Conservation (phyloP, 495 filamentous ascomycete genomes). For the Annulohypoxylon stygium region DNA sequence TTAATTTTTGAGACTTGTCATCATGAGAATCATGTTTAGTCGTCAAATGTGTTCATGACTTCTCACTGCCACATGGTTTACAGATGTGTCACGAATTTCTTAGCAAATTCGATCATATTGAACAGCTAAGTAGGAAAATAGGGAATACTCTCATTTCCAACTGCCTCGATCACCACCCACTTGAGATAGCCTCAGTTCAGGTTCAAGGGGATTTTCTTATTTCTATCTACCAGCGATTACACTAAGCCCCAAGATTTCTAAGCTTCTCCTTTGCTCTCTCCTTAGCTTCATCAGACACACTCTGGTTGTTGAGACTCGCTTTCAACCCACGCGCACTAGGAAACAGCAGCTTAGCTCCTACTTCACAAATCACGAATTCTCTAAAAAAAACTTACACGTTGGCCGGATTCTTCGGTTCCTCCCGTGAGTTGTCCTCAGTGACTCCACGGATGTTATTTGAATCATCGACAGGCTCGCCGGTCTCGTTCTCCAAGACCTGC, state of each 20-base stretch:
- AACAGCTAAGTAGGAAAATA: too few species aligned
- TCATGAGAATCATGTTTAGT: too few species aligned
- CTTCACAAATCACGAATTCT: background rate
- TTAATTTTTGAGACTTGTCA: too few species aligned
- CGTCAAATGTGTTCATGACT: too few species aligned
- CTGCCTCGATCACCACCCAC: too few species aligned
- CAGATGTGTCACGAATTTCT: too few species aligned
- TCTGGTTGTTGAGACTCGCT: constrained; percentile 59
- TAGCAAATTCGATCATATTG: too few species aligned
- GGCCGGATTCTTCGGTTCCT: background rate
- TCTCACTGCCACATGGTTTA: too few species aligned
- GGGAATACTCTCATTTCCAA: too few species aligned
- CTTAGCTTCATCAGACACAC: constrained; percentile 63
- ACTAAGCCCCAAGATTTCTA: constrained; percentile 41
- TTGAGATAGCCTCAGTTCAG: too few species aligned
- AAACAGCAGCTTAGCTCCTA: background rate
- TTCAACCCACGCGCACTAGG: constrained; percentile 46
- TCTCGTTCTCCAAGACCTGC: background rate
- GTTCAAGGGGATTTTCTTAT: too few species aligned
- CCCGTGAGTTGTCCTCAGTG: background rate
- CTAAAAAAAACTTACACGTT: background rate
- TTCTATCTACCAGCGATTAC: too few species aligned
- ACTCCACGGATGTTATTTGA: background rate
- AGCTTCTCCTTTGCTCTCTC: constrained; percentile 58
- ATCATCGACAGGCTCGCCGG: background rate